phyloP scores from a whole-genome alignment of 2,329 filamentous ascomycete genomes.

The Epichloe sibirici region DNA sequence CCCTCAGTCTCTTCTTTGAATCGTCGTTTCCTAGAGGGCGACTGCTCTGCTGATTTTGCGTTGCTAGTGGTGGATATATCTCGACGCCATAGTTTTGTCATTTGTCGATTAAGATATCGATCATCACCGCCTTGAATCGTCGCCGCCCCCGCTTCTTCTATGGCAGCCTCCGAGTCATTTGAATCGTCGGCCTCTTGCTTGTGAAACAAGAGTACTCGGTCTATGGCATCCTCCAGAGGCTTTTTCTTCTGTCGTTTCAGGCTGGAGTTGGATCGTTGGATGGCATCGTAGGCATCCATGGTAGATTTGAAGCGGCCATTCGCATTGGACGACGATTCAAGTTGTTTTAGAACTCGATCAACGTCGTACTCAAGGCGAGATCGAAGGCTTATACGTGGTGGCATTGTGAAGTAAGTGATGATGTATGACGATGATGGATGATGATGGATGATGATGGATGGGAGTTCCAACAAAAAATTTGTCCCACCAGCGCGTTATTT shows the following conservation, averaged over 20 bases:
- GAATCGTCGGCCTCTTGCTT: slow-evolving; percentile 49
- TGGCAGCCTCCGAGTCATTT: slow-evolving; percentile 37
- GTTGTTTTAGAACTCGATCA: slow-evolving; percentile 67
- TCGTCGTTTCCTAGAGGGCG: slow-evolving; percentile 21
- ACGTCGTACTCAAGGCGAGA: slow-evolving; percentile 52
- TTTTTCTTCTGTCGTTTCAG: slow-evolving; percentile 73
- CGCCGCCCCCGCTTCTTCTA: slow-evolving; percentile 29
- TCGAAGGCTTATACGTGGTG: slow-evolving; percentile 11
- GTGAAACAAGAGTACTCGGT: slow-evolving; percentile 64
- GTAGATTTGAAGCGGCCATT: slow-evolving; percentile 31
- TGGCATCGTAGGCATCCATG: slow-evolving; percentile 58
- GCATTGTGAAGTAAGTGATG: background rate
- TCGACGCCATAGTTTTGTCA: slow-evolving; percentile 28
- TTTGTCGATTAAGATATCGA: slow-evolving; percentile 28
- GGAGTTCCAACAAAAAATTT: background rate
- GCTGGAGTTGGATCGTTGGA: slow-evolving; percentile 78
- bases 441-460: background rate
- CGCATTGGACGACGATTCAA: slow-evolving; percentile 52
- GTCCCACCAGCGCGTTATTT: too few species aligned
- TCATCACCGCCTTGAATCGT: slow-evolving; percentile 20
- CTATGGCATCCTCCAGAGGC: slow-evolving; percentile 72
- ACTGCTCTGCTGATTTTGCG: slow-evolving; percentile 12
- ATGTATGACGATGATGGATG: too few species aligned
- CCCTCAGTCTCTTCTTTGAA: slow-evolving; percentile 18
- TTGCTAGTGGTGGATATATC: slow-evolving; percentile 5